Conservation (phyloP, 2,329 filamentous ascomycete genomes). For the Phoma sp. region DNA sequence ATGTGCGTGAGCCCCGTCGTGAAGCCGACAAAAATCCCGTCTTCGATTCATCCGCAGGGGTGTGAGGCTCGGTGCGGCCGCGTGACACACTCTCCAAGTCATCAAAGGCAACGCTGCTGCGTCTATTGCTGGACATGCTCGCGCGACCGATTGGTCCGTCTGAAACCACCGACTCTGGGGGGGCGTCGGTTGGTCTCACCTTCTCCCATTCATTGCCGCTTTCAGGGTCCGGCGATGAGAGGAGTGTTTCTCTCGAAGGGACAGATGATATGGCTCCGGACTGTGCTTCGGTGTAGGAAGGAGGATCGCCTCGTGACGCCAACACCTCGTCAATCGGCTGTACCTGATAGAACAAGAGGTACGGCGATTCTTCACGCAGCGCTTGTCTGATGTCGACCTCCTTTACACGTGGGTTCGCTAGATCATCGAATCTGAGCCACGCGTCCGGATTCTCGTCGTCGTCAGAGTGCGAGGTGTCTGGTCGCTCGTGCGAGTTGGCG, state of each 20-base stretch:
- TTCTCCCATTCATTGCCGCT: slow-evolving; percentile 34
- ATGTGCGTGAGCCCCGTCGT: slow-evolving; percentile 42
- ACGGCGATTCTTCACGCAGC: slow-evolving; percentile 86
- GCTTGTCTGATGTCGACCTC: slow-evolving; percentile 80
- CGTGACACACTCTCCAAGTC: slow-evolving; percentile 43
- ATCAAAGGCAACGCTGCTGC: slow-evolving; percentile 51
- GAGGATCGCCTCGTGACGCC: slow-evolving; percentile 47
- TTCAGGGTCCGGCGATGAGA: slow-evolving; percentile 23
- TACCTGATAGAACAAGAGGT: slow-evolving; percentile 94
- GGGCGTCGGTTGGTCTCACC: slow-evolving; percentile 20
- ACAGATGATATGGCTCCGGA: slow-evolving; percentile 26
- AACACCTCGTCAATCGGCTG: slow-evolving; percentile 79
- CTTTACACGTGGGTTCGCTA: slow-evolving; percentile 73
- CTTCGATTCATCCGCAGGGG: slow-evolving; percentile 52
- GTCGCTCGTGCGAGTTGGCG: slow-evolving; percentile 58
- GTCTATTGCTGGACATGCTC: slow-evolving; percentile 47
- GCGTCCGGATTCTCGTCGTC: slow-evolving; percentile 49
- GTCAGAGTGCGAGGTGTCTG: slow-evolving; percentile 53
- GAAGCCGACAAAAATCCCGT: slow-evolving; percentile 40
- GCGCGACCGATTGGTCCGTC: slow-evolving; percentile 40
- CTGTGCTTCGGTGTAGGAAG: slow-evolving; percentile 49
- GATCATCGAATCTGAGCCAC: slow-evolving; percentile 93
- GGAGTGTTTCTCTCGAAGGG: slow-evolving; percentile 41
- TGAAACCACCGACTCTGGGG: slow-evolving; percentile 22
- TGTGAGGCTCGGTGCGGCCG: slow-evolving; percentile 47